Percentiles rank a stretch among this genome's conserved stretches.
phyloP scores from a whole-genome alignment of 2,329 filamentous ascomycete genomes.

The Hypoxylon sp. region DNA sequence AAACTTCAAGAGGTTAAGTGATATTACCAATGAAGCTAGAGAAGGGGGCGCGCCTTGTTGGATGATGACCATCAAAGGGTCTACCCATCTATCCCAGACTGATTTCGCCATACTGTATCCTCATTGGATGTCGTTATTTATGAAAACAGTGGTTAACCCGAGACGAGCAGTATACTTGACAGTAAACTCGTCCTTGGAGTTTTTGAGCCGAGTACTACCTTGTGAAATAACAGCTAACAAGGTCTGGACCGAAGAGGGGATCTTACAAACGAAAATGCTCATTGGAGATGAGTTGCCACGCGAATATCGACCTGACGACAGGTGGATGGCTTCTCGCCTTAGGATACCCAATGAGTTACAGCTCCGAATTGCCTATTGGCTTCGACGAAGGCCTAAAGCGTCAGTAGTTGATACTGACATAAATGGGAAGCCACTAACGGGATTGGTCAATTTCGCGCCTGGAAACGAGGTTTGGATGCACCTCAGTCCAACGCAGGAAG shows the following conservation, averaged over 20 bases:
- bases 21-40: conserved; percentile 67
- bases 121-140: conserved; percentile 66
- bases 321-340: conserved; percentile 69
- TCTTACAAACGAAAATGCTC: conserved; percentile 60
- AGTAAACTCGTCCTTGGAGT: conserved; percentile 72
- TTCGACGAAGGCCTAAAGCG: conserved; percentile 56
- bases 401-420: conserved; percentile 53
- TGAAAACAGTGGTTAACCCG: conserved; percentile 74
- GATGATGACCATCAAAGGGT: conserved; percentile 68
- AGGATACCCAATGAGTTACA: conserved; percentile 70
- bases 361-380: conserved; percentile 60
- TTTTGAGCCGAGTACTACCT: conserved; percentile 67
- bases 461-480: conserved; percentile 68
- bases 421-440: conserved; percentile 54
- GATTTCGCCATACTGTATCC: conserved; percentile 76
- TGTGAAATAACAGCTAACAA: conserved; percentile 61
- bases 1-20: conserved; percentile 70
- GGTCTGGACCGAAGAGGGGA: conserved; percentile 65
- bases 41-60: conserved; percentile 60
- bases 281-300: conserved; percentile 59
- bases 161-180: conserved; percentile 73
- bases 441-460: conserved; percentile 49
- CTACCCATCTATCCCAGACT: conserved; percentile 74
- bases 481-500: conserved; percentile 54
- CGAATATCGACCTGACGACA: conserved; percentile 67